Percentiles rank a stretch among this genome's conserved stretches.
These are phyloP conservation scores for Xylaria sp. DNA, from an alignment of 2,329 filamentous ascomycete genomes.

Conservation along the genomic window DNA sequence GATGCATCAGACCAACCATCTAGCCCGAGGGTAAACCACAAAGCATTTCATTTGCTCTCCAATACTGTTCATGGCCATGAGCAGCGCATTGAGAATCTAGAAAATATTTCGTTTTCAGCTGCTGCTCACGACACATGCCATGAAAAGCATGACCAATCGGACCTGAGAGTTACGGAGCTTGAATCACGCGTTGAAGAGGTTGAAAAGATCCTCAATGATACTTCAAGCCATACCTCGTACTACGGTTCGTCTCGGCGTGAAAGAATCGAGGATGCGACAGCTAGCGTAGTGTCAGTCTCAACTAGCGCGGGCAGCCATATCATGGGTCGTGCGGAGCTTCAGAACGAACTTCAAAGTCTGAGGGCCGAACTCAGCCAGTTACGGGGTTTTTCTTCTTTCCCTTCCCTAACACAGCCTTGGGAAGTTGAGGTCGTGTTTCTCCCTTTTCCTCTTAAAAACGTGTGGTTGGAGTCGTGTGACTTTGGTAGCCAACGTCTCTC, in stretches of 20 bases:
- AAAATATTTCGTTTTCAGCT: constrained; percentile 72
- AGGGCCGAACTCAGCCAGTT: constrained; percentile 60
- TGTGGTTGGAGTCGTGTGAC: constrained; percentile 59
- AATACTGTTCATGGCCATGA: constrained; percentile 65
- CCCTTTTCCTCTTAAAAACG: constrained; percentile 66
- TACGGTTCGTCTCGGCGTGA: constrained; percentile 44
- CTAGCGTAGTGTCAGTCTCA: constrained; percentile 54
- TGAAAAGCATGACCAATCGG: constrained; percentile 69
- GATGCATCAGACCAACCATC: constrained; percentile 31
- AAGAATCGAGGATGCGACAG: constrained; percentile 51
- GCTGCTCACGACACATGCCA: constrained; percentile 71
- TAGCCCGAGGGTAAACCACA: constrained; percentile 38
- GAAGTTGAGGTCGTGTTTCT: constrained; percentile 77
- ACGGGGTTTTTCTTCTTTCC: constrained; percentile 59
- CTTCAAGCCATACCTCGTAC: constrained; percentile 47
- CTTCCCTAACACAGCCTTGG: constrained; percentile 70
- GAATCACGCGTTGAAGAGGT: constrained; percentile 68
- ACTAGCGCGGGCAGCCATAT: constrained; percentile 48
- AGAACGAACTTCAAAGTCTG: constrained; percentile 56
- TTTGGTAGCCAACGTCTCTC: constrained; percentile 49
- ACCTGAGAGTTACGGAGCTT: constrained; percentile 71
- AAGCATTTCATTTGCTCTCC: constrained; percentile 52
- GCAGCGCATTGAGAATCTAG: constrained; percentile 69
- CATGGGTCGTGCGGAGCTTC: constrained; percentile 53
- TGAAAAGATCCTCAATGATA: constrained; percentile 59